A percentile compares a stretch with the other conserved stretches of the same genome.
These are phyloP conservation scores for Didymella pomorum DNA, from an alignment of 2,329 filamentous ascomycete genomes.

Conservation along the genomic window DNA sequence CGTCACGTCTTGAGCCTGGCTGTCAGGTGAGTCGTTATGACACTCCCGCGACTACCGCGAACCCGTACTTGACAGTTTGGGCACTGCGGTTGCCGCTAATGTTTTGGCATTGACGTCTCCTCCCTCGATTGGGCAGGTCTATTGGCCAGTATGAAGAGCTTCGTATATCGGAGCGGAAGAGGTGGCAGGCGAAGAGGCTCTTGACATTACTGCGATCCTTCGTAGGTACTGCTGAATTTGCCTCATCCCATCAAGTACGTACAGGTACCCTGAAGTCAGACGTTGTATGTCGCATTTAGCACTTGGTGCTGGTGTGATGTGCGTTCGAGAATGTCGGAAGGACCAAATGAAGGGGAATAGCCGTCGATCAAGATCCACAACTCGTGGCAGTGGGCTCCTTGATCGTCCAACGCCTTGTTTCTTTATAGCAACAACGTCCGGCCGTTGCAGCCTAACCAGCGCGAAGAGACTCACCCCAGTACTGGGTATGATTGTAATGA, in stretches of 20 bases:
- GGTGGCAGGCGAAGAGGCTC: not conserved
- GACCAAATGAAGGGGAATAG: conserved; percentile 14
- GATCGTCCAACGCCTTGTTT: conserved; percentile 6
- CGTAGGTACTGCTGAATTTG: not conserved
- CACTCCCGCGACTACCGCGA: conserved; percentile 12
- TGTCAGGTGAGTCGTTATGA: conserved; percentile 15
- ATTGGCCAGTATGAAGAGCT: conserved; percentile 1
- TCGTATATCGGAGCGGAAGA: not conserved
- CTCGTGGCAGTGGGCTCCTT: conserved; percentile 5
- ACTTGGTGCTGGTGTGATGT: conserved; percentile 8
- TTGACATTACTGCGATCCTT: not conserved
- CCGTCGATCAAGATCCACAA: conserved; percentile 20
- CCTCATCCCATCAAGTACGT: not conserved
- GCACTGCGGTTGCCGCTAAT: conserved; percentile 13
- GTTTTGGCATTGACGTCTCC: conserved; percentile 13
- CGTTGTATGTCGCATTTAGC: conserved; percentile 1
- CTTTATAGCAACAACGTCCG: conserved; percentile 2
- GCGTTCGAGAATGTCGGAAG: conserved; percentile 4
- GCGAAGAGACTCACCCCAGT: not conserved
- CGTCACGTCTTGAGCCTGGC: conserved; percentile 11
- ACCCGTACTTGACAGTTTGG: conserved; percentile 2
- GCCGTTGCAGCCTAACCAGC: not conserved
- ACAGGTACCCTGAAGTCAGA: not conserved
- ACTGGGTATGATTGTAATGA: not conserved
- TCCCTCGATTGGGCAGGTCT: conserved; percentile 6